phyloP scores from a whole-genome alignment of 306 rosid species.

The Trichosanthes cucumerina region DNA sequence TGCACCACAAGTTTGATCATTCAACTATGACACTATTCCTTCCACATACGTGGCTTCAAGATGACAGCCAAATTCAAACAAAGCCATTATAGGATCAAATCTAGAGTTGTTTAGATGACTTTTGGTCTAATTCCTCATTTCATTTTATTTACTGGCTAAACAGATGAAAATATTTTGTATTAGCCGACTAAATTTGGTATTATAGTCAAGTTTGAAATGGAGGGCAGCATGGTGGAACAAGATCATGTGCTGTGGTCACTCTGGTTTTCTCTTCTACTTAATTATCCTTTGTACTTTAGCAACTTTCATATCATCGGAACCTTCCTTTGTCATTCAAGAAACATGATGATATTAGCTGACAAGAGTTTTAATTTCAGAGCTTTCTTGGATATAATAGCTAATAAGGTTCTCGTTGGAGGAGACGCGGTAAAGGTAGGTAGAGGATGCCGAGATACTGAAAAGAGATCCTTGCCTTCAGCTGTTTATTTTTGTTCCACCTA shows the following conservation, averaged over 20 bases:
- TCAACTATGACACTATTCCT: background rate
- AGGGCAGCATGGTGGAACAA: conserved; percentile 3
- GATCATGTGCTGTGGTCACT: background rate
- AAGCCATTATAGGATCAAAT: background rate
- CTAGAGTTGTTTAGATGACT: background rate
- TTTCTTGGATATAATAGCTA: background rate
- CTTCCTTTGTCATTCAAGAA: conserved; percentile 9
- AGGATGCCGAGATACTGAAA: background rate
- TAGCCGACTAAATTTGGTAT: background rate
- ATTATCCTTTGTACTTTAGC: background rate
- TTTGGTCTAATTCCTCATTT: background rate
- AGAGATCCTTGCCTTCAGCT: background rate
- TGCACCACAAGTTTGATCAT: background rate
- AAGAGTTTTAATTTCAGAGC: background rate
- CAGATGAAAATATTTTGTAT: background rate
- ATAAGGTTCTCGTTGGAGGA: background rate
- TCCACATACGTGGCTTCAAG: background rate
- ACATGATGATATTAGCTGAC: background rate
- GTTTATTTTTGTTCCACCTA: background rate
- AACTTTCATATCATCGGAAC: background rate
- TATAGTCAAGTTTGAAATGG: background rate
- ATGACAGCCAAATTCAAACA: background rate
- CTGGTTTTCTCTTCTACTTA: background rate
- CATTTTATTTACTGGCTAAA: background rate
- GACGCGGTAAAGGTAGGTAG: conserved; percentile 7